Base-by-base conservation (phyloP, 805 yeast species). In the Soucietia sequanensis region DNA sequence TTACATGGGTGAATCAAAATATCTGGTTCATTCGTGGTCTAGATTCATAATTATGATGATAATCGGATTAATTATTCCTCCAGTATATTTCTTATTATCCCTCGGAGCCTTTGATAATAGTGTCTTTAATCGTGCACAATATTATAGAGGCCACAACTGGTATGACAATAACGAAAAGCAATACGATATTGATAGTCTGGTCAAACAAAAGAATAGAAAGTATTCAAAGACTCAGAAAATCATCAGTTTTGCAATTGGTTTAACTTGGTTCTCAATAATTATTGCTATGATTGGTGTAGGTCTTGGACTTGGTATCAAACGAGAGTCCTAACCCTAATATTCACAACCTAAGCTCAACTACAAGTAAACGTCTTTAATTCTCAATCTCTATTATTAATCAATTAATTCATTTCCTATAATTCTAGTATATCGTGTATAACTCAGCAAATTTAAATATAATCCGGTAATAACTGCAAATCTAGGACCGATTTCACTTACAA, bases 221-320 rank as follows among this genome's bases (percentile, higher is more conserved):
- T 56, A 46, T 33, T 46, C 52, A 2, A 41, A 27, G 21, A 16
- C 43, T 21, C 72, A 67, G 44, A 66, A 66, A 41, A 9, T 54
- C 2, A 28, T 49, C 23, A 60, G 69, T 42, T 42, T 57, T 6
- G 31, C 43, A 3, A 16, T 62, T 4, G 71, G 72, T 7, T 7
- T 66, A 5, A 5, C 54, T 5, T 67, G 72, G 72, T 30, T 62
- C 5, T 27, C 41, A 12, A 40, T 55, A 2, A 52, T 61, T 6
- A 27, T 62, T n/a, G 60, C 69, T 14, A 63, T 65, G 71, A 58
- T 66, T 3, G 70, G 62, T 0, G 62, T 65, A 5, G 70, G 70
- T 3, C 43, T 66, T 16, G 68, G 66, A 4, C 36, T 62, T 1
- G 64, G 64, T 1, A 20, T 46, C 12, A 33, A 37, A 13, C 23